Evolutionary conservation across 495 filamentous ascomycete species (phyloP).

Genomic region (Annulohypoxylon moriforme): DNA sequence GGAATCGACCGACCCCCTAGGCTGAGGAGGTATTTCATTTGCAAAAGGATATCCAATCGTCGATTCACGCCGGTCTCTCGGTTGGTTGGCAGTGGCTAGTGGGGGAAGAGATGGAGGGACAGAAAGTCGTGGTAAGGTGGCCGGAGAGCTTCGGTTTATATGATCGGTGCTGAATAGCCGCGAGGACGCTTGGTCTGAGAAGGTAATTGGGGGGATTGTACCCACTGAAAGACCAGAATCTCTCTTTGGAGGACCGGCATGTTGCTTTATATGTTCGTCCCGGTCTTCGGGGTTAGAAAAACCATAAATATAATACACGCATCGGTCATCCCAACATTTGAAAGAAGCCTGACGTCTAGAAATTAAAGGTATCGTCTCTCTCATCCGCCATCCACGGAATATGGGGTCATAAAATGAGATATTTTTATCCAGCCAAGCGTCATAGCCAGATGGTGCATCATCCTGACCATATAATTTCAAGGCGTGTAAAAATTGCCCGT

Average conservation of each 20-base stretch:
- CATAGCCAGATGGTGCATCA: conserved; percentile 57
- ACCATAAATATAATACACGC: conserved; percentile 64
- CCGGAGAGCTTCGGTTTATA: conserved; percentile 40
- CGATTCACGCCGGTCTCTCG: conserved; percentile 58
- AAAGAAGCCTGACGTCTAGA: conserved; percentile 56
- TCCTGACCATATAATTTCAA: conserved; percentile 53
- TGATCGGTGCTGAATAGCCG: conserved; percentile 48
- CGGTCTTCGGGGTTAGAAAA: conserved; percentile 59
- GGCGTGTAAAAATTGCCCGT: conserved; percentile 55
- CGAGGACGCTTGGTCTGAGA: conserved; percentile 50
- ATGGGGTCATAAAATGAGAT: conserved; percentile 59
- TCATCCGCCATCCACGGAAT: conserved; percentile 54
- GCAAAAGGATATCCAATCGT: conserved; percentile 57
- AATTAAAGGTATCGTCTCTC: conserved; percentile 54
- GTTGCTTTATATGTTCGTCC: conserved; percentile 59
- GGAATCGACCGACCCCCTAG: conserved; percentile 58
- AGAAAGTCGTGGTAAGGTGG: conserved; percentile 54
- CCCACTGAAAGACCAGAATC: conserved; percentile 59
- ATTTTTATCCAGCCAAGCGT: conserved; percentile 59
- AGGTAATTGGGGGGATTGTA: conserved; percentile 51
- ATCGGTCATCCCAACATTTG: conserved; percentile 63
- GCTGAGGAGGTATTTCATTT: conserved; percentile 53
- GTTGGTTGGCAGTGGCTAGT: conserved; percentile 50
- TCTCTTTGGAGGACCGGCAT: conserved; percentile 54
- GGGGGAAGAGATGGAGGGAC: conserved; percentile 53